Evolutionary conservation across 345 rosid genomes (phyloP).

Genomic region (Trapa incisa): DNA sequence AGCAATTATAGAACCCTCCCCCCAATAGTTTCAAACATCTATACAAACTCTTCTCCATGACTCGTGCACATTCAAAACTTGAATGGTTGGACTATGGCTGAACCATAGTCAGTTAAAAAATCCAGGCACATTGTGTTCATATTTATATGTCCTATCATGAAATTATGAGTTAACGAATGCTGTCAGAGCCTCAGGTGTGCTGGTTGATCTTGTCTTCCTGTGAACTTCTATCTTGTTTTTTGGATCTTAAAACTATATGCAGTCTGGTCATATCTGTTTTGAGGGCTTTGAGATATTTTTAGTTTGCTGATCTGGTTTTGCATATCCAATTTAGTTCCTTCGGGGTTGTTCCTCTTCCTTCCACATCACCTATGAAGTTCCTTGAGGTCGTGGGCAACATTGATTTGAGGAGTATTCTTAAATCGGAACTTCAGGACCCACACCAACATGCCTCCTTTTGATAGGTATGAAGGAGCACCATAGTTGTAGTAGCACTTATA

Average conservation of each 20-base stretch:
- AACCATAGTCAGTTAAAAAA: neutral
- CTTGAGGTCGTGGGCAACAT: neutral
- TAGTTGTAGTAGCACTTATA: neutral
- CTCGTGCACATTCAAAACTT: neutral
- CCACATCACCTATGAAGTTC: neutral
- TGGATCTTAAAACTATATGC: too few relatives aligned
- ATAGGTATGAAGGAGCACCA: neutral
- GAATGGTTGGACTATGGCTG: neutral
- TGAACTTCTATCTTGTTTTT: too few relatives aligned
- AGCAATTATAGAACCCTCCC: neutral
- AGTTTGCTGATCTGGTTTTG: neutral
- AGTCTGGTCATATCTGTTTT: neutral
- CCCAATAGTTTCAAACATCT: neutral
- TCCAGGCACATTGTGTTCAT: neutral
- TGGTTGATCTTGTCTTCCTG: too few relatives aligned
- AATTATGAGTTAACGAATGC: too few relatives aligned
- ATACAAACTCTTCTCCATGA: neutral
- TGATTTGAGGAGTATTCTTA: neutral
- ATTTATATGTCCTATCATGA: too few relatives aligned
- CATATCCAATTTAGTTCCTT: neutral
- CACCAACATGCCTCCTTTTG: neutral
- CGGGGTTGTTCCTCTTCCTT: neutral
- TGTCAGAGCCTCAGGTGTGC: too few relatives aligned
- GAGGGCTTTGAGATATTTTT: too few relatives aligned
- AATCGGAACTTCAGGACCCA: neutral